phyloP scores from a whole-genome alignment of 352 stramenopile genomes.

The Phytopythium montanum region DNA sequence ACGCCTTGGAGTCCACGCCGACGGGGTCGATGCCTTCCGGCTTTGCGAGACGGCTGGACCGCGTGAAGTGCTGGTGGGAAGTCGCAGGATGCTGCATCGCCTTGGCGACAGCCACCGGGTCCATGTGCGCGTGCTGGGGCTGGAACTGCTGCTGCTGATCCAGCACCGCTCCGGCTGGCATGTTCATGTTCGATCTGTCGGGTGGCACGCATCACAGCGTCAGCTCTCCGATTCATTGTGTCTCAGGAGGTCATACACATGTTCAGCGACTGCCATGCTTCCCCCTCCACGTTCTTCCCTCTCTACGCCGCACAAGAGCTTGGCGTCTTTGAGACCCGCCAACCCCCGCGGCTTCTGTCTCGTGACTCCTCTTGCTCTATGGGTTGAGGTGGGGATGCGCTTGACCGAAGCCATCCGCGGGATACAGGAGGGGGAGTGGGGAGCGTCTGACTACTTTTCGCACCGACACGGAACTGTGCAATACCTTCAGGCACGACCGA shows the following conservation, averaged over 20 bases:
- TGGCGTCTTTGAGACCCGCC: background rate
- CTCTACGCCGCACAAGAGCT: background rate
- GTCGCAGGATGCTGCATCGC: background rate
- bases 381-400: background rate
- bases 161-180: slow-evolving; percentile 3
- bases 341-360: background rate
- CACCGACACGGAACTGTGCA: background rate
- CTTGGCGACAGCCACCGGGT: slow-evolving; percentile 7
- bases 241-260: background rate
- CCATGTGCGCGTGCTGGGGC: slow-evolving; percentile 3
- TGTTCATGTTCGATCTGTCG: slow-evolving; percentile 1
- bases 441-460: slow-evolving; percentile 1
- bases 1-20: background rate
- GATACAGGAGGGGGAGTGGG: background rate
- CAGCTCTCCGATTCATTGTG: background rate
- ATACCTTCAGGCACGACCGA: background rate
- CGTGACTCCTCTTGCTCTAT: background rate
- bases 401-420: background rate
- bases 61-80: background rate
- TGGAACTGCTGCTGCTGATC: slow-evolving; percentile 7
- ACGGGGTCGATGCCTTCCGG: background rate
- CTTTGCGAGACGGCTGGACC: background rate
- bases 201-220: background rate
- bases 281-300: background rate
- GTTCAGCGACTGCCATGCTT: background rate